Evolutionary conservation across 108 stramenopile species (phyloP).

Genomic region (Skeletonema grethae): DNA sequence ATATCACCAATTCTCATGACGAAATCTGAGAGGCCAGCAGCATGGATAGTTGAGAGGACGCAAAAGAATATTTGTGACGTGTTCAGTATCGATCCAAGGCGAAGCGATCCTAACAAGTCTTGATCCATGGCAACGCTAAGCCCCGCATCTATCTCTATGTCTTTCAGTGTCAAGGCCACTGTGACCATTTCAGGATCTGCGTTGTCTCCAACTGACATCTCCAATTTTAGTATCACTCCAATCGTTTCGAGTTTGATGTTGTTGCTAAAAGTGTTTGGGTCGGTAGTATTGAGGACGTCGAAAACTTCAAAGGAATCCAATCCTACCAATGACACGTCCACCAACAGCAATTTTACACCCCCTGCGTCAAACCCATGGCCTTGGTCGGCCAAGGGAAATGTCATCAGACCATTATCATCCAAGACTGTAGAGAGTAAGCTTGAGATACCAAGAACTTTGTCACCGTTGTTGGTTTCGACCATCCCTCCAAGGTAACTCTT

Average conservation of each 20-base stretch:
- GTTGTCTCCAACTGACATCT: constrained; percentile 46
- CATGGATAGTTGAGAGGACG: constrained; percentile 35
- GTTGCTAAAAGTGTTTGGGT: constrained; percentile 55
- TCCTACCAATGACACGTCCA: constrained; percentile 53
- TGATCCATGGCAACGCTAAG: constrained; percentile 66
- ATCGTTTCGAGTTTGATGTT: constrained; percentile 45
- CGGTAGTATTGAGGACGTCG: constrained; percentile 47
- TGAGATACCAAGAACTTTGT: constrained; percentile 50
- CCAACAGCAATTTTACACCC: constrained; percentile 43
- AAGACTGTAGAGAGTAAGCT: constrained; percentile 39
- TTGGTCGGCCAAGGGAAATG: constrained; percentile 50
- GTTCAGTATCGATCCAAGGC: constrained; percentile 47
- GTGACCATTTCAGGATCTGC: constrained; percentile 43
- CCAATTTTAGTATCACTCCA: constrained; percentile 41
- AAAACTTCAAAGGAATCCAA: constrained; percentile 59
- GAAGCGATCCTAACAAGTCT: constrained; percentile 34
- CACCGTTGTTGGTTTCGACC: constrained; percentile 23
- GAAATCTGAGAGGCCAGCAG: constrained; percentile 39
- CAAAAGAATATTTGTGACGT: constrained; percentile 41
- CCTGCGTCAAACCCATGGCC: constrained; percentile 37
- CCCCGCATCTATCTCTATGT: constrained; percentile 50
- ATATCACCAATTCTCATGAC: constrained; percentile 48
- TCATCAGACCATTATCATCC: constrained; percentile 52
- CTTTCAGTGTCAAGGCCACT: constrained; percentile 45
- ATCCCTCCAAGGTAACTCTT: constrained; percentile 42